Conservation (phyloP, 1,284 basidiomycete species). For the Ceratobasidium sp. region DNA sequence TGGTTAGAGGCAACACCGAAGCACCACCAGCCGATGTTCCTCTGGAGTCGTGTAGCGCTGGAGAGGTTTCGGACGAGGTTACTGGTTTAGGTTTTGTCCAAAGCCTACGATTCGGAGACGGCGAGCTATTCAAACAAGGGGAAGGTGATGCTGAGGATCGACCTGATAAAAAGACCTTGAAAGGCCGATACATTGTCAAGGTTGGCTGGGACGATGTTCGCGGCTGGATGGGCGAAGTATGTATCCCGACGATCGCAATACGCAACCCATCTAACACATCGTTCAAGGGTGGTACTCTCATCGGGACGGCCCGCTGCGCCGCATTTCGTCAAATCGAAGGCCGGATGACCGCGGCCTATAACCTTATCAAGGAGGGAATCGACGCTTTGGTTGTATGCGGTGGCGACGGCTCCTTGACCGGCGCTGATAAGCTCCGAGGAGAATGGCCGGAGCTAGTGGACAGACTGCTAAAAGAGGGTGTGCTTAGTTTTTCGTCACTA, state of each 20-base stretch:
- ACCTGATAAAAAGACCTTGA: conserved; percentile 76
- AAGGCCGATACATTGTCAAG: conserved; percentile 92
- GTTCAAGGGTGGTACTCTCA: conserved; percentile 92
- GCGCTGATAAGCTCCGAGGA: conserved; percentile 91
- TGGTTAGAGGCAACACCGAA: conserved; percentile 69
- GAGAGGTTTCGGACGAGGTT: conserved; percentile 43
- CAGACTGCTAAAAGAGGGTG: conserved; percentile 74
- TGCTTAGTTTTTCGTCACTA: conserved; percentile 45
- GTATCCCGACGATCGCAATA: conserved; percentile 51
- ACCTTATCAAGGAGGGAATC: conserved; percentile 95
- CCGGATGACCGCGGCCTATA: conserved; percentile 86
- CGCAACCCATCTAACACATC: neutral
- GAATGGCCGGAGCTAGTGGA: conserved; percentile 92
- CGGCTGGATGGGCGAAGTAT: conserved; percentile 90
- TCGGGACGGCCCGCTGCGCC: conserved; percentile 92
- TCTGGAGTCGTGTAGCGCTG: conserved; percentile 41
- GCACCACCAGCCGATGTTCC: conserved; percentile 51
- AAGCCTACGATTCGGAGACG: conserved; percentile 91
- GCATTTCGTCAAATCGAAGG: conserved; percentile 91
- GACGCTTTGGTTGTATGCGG: conserved; percentile 97
- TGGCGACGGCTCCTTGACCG: conserved; percentile 95
- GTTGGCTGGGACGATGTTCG: conserved; percentile 99
- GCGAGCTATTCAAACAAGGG: conserved; percentile 88
- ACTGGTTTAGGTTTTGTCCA: conserved; percentile 63
- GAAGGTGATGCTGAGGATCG: conserved; percentile 77